Percentiles rank a stretch among this genome's conserved stretches.
Conservation (phyloP, 2,329 filamentous ascomycete species). For the Talaromyces rugulosus region DNA sequence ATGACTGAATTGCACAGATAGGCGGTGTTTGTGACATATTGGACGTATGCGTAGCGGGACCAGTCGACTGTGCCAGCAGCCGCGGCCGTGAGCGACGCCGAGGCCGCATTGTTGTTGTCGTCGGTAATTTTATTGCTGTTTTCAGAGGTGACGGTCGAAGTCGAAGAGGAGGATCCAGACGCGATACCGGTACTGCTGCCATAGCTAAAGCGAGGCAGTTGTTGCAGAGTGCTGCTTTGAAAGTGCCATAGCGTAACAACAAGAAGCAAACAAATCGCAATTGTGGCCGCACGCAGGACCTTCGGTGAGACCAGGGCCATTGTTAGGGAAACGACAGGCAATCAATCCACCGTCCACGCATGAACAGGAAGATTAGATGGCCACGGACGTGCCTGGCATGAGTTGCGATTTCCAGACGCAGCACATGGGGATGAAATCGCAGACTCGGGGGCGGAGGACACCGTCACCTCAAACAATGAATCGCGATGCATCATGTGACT, state of each 20-base stretch:
- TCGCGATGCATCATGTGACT: too few relatives aligned
- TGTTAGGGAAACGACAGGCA: neutral
- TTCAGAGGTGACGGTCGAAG: neutral
- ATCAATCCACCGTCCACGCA: neutral
- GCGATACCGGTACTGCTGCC: neutral
- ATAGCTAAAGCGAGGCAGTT: neutral
- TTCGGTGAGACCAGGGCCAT: neutral
- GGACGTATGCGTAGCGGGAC: slow-evolving; percentile 28
- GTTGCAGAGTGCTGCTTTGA: neutral
- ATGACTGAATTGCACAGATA: slow-evolving; percentile 34
- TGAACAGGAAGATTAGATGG: neutral
- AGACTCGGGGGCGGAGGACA: too few relatives aligned
- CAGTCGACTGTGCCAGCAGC: slow-evolving; percentile 18
- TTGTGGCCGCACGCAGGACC: neutral
- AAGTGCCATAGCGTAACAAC: neutral
- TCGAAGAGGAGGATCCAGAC: neutral
- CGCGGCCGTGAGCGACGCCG: neutral
- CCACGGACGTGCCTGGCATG: neutral
- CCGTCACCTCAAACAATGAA: too few relatives aligned
- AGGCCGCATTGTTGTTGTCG: neutral
- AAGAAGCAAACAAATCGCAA: neutral
- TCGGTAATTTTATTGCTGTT: neutral
- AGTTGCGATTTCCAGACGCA: too few relatives aligned
- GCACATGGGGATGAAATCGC: too few relatives aligned
- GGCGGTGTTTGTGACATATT: slow-evolving; percentile 26